Evolutionary conservation across 2,329 filamentous ascomycete species (phyloP).

Genomic region (Ophiostoma piceae): DNA sequence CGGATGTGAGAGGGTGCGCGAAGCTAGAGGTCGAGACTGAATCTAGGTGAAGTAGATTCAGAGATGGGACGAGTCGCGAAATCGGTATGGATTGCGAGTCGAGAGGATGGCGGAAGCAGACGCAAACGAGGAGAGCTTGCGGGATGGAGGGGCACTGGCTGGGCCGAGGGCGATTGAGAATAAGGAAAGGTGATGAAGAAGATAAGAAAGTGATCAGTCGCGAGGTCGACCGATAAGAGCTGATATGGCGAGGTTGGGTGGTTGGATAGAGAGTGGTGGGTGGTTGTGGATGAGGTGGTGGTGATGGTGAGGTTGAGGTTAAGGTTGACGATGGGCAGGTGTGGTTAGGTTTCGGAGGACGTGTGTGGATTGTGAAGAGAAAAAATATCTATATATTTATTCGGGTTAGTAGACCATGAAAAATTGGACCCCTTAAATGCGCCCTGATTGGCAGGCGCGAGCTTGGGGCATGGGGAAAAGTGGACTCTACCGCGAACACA

Average conservation of each 20-base stretch:
- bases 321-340: background rate
- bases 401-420: conserved; percentile 10
- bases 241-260: background rate
- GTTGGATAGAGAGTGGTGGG: background rate
- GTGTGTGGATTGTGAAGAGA: conserved; percentile 11
- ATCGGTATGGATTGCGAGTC: background rate
- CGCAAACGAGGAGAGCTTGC: conserved; percentile 4
- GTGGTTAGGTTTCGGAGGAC: background rate
- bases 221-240: background rate
- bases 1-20: background rate
- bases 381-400: conserved; percentile 11
- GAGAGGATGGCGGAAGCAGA: background rate
- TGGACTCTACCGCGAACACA: background rate
- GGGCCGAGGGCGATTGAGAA: conserved; percentile 1
- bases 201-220: background rate
- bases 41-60: background rate
- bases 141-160: conserved; percentile 6
- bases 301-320: conserved; percentile 8
- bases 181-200: background rate
- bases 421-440: background rate
- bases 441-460: conserved; percentile 6
- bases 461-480: conserved; percentile 12
- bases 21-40: background rate
- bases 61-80: background rate
- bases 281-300: background rate